A percentile compares a stretch with the other conserved stretches of the same genome.
Evolutionary conservation across 352 stramenopile genomes (phyloP).

Genomic region (Phytophthora meadii): DNA sequence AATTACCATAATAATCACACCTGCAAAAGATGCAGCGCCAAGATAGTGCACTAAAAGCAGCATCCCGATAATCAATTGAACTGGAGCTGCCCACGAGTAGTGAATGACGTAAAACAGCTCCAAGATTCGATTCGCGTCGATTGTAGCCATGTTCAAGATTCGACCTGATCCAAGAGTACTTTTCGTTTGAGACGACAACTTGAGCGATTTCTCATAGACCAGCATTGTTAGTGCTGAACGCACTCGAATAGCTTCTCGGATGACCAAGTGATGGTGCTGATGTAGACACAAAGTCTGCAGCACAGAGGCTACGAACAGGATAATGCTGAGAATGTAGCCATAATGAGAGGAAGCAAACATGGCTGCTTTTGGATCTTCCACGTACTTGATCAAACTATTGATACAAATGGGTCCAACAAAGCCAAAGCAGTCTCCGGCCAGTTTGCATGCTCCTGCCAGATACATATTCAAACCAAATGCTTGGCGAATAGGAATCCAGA

Average conservation of each 20-base stretch:
- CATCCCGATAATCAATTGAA: conserved; percentile 66
- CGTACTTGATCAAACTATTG: conserved; percentile 67
- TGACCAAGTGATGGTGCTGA: conserved; percentile 70
- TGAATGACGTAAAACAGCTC: conserved; percentile 78
- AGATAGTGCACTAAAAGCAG: conserved; percentile 62
- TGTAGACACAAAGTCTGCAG: conserved; percentile 71
- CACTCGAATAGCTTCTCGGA: conserved; percentile 69
- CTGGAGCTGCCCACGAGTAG: conserved; percentile 65
- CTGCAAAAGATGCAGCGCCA: conserved; percentile 56
- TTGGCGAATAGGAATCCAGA: conserved; percentile 57
- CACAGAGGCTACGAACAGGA: conserved; percentile 52
- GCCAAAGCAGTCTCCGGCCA: conserved; percentile 90
- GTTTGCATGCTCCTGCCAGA: conserved; percentile 89
- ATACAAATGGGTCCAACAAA: conserved; percentile 84
- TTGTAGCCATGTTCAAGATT: conserved; percentile 95
- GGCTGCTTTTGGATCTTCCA: conserved; percentile 55
- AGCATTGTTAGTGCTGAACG: conserved; percentile 71
- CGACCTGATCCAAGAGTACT: conserved; percentile 68
- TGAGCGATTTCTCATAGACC: conserved; percentile 67
- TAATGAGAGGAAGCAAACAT: conserved; percentile 57
- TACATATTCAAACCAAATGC: conserved; percentile 93
- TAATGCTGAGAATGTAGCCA: conserved; percentile 60
- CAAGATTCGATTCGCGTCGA: conserved; percentile 92
- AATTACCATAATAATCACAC: conserved; percentile 65
- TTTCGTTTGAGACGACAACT: conserved; percentile 65